Base-by-base conservation (phyloP, 495 filamentous ascomycete species). In the Penicillium lividum region DNA sequence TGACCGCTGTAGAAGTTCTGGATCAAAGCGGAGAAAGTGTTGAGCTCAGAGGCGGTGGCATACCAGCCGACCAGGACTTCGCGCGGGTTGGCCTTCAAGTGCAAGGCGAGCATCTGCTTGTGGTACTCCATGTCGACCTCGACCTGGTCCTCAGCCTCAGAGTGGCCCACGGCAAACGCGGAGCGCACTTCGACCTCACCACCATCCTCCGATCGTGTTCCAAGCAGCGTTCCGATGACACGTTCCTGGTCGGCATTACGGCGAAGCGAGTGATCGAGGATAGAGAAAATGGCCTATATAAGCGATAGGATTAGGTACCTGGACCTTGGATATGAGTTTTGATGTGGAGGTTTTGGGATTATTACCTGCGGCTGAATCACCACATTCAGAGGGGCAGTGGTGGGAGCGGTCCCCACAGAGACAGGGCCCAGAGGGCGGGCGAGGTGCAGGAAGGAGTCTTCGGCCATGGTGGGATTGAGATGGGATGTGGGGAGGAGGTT, bases 121-220 rank as follows among this genome's bases (percentile, higher is more conserved):
- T 98, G 94, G 72, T 98, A 98, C 75, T 98, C 94, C 84, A 98
- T 96, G 74, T 98, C 94, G 58, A 98, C 95, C 71, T 98, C 94
- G 65, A 98, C 94, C 75, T 98, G 94, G 76, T 98, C 94, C 71
- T 92, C 87, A 67, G 91, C 96, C 80, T 98, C 94, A 57, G 92
- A 97, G 80, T 98, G 94, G 56, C 92, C 91, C 63, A 98, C 94
- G 55, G 95, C 95, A 73, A 98, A 98, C 76, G 90, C 92, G 74
- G 91, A 93, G 64, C 90, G 85, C 68, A 98, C 93, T 79, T 93
- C 90, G 66, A 94, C 91, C 77, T 97, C 93, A 74, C 87, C 89
- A 73, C 93, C 93, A 82, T 98, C 94, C 76, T 98, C 94, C 68
- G 86, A 91, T 66, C 94, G 88, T 60, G 86, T 86, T 70, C 94